Conservation (phyloP, 768 basidiomycete genomes). For the Suillus sp. region DNA sequence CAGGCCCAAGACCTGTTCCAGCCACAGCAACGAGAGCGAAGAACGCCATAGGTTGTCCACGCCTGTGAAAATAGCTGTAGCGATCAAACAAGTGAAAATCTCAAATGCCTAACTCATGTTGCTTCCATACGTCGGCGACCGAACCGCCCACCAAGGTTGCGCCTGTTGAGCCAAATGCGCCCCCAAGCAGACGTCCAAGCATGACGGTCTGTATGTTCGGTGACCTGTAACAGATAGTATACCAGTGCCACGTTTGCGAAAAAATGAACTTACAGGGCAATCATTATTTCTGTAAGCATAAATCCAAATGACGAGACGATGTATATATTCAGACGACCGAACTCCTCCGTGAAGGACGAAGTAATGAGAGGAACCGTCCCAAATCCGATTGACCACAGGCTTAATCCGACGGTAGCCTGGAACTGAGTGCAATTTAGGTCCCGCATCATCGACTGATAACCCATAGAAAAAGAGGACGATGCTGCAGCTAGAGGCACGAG, state of each 20-base stretch:
- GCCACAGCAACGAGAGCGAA: conserved; percentile 61
- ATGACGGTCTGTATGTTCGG: conserved; percentile 56
- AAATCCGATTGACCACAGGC: conserved; percentile 58
- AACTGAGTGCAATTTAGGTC: conserved; percentile 44
- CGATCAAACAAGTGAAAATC: background rate
- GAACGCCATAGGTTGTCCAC: conserved; percentile 66
- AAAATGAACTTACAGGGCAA: conserved; percentile 22
- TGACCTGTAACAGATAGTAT: conserved; percentile 21
- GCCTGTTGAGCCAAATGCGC: conserved; percentile 61
- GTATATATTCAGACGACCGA: conserved; percentile 61
- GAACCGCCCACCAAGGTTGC: conserved; percentile 70
- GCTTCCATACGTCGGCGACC: conserved; percentile 63
- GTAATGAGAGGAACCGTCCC: conserved; percentile 59
- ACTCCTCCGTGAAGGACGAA: conserved; percentile 67
- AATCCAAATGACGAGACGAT: conserved; percentile 50
- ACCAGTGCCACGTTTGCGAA: background rate
- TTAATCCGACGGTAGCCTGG: conserved; percentile 46
- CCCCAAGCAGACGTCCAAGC: conserved; percentile 58
- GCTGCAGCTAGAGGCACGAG: conserved; percentile 40
- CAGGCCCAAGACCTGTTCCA: conserved; percentile 61
- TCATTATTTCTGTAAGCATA: conserved; percentile 47
- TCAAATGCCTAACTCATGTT: conserved; percentile 47
- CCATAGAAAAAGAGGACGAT: conserved; percentile 51
- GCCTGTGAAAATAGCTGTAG: conserved; percentile 4
- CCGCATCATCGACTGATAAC: conserved; percentile 53